Base-by-base conservation (phyloP, 805 yeast genomes). In the Candida wancherniae region DNA sequence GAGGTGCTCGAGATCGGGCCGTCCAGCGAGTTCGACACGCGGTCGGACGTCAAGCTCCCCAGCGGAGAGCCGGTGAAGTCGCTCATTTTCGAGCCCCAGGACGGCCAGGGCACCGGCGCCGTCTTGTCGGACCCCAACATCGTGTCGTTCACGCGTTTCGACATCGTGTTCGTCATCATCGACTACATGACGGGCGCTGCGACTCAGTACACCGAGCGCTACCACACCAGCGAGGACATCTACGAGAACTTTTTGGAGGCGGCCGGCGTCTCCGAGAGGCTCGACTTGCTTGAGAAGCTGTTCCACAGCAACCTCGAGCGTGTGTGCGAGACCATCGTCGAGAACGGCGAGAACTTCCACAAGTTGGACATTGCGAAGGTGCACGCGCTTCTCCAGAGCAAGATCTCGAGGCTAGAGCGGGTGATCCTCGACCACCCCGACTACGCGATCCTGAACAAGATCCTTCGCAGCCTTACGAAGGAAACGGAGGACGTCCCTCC, bases 291-390 rank as follows among this genome's bases (percentile, higher is more conserved):
- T 7, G 31, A 25, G 13, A 17, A 9, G 12, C 18, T 7, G 5
- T 14, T 41, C 7, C 9, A 19, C 18, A 16, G 24, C 5, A 30
- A 40, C n/a, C 19, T 44, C 4, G 33, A 31, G 6, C 24, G 18
- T 5, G 43, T 59, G 1, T 61, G 65, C 40, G 67, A 61, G 6
- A 37, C 36, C 1, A 46, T 65, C 7, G 41, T 39, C 5, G 67
- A 65, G 38, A 53, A 50, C 26, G 61, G 47, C 9, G 67, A 60
- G 24, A 17, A 15, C 1, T 65, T 58, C 37, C 62, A 53, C 51
- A 73, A 67, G 45, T 63, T 69, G 18, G 63, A 73, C 1, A 35
- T 51, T 3, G 46, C 42, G 1, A 69, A 61, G 33, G 62, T 72
- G 3, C 35, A 63, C 2, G 34, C 38, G 1, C 71, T 53, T 40